Evolutionary conservation across 805 yeast species (phyloP), one percentile per base, ranked within the genome.

Genomic region (Saitoella complicata): DNA sequence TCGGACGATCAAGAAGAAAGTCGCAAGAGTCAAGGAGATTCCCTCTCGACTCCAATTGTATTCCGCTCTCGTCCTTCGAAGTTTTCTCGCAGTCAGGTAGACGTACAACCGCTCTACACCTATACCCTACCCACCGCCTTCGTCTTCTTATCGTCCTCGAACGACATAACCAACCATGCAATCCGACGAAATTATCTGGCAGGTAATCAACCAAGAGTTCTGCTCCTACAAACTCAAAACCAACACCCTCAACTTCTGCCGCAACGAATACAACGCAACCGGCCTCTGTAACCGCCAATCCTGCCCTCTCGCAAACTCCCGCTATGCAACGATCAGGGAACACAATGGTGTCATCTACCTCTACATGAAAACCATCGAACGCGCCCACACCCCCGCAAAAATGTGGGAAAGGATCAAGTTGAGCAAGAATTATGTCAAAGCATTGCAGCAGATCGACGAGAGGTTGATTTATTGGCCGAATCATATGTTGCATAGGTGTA

Each of bases 331-430:
- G 0, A 83, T 84, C 39, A 80, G 83, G 58, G 78, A 74, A 53
- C 70, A 80, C 31, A 84, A 80, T 52, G 95, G 94, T 5, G 74
- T 74, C 58, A 64, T 85, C 41, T 84, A 83, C 56, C 65, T 84
- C 34, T 91, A 91, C 65, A 91, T 91, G 85, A 91, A 91, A 62
- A 91, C 97, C 1, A 94, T 93, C 1, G 99, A 91, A 67, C 77
- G 99, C 65, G 93, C 94, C 13, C 97, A 91, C 60, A 82, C 86
- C 51, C 99, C 99, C 9, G 76, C 82, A 39, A 80, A 81, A 55
- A 67, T 84, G 60, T 91, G 99, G 99, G 96, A 91, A 65, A 74
- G 96, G 56, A 80, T 91, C 58, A 81, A 79, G 62, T 70, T 91
- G 49, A 81, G 91, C 40, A 86, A 84, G 63, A 87, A 91, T 62